Conservation (phyloP, 805 yeast species). For the Tetrapisispora nanseiensis region DNA sequence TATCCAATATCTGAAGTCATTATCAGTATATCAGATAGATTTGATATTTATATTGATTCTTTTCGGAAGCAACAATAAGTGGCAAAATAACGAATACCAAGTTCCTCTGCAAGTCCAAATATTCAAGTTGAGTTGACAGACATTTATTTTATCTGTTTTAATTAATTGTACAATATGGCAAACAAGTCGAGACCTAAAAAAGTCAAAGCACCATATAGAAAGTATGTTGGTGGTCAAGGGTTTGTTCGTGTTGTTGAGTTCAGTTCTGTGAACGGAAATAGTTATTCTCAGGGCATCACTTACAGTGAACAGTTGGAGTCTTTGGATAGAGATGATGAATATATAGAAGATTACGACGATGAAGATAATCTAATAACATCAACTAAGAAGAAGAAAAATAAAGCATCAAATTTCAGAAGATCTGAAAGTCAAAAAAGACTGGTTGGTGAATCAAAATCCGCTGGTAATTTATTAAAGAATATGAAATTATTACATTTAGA, state of each 20-base stretch:
- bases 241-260: constrained; percentile 11
- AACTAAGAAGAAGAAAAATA: neutral
- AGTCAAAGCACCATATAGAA: constrained; percentile 66
- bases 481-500: constrained; percentile 1
- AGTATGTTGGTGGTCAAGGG: constrained; percentile 48
- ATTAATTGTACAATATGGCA: constrained; percentile 37
- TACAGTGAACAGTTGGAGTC: neutral
- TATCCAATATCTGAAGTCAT: too few relatives aligned
- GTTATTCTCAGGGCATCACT: neutral
- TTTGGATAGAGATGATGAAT: constrained; percentile 1
- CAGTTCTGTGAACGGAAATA: neutral
- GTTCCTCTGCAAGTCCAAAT: too few relatives aligned
- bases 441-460: neutral
- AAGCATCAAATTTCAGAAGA: neutral
- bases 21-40: too few relatives aligned
- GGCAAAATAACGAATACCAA: too few relatives aligned
- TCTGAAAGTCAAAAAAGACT: neutral
- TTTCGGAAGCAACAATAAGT: too few relatives aligned
- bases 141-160: too few relatives aligned
- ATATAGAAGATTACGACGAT: constrained; percentile 1
- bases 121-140: too few relatives aligned
- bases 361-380: neutral
- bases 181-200: constrained; percentile 83
- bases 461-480: neutral
- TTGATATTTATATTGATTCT: too few relatives aligned